Percentiles rank a stretch among this genome's conserved stretches.
These are phyloP conservation scores for Alternaria longipes DNA, from an alignment of 2,329 filamentous ascomycete genomes.

Conservation along the genomic window DNA sequence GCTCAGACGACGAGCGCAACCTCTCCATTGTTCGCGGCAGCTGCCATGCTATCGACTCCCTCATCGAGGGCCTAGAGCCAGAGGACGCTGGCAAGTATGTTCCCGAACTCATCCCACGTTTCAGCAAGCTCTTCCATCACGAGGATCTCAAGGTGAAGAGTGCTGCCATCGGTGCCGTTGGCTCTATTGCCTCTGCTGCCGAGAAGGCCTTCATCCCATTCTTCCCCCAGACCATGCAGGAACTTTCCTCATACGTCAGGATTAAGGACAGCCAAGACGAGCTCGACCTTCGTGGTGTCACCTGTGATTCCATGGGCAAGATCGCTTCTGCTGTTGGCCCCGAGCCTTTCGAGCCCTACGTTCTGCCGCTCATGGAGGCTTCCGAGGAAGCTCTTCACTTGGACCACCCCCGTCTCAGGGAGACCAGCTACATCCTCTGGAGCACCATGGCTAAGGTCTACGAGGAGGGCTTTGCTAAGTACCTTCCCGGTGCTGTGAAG, in stretches of 20 bases:
- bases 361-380: slow-evolving; percentile 87
- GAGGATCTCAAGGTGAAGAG: slow-evolving; percentile 90
- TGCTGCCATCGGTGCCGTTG: slow-evolving; percentile 86
- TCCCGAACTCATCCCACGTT: slow-evolving; percentile 80
- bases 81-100: slow-evolving; percentile 85
- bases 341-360: slow-evolving; percentile 88
- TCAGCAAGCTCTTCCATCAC: slow-evolving; percentile 84
- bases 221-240: slow-evolving; percentile 89
- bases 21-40: slow-evolving; percentile 88
- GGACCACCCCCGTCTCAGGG: slow-evolving; percentile 88
- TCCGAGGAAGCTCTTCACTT: slow-evolving; percentile 91
- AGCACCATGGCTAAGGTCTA: slow-evolving; percentile 94
- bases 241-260: slow-evolving; percentile 82
- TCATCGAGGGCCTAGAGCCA: slow-evolving; percentile 84
- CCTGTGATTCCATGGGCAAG: slow-evolving; percentile 91
- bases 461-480: slow-evolving; percentile 80
- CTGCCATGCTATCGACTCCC: slow-evolving; percentile 88
- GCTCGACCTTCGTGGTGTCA: slow-evolving; percentile 86
- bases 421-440: slow-evolving; percentile 98
- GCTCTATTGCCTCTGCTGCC: slow-evolving; percentile 87
- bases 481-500: slow-evolving; percentile 79
- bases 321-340: slow-evolving; percentile 89
- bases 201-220: slow-evolving; percentile 87
- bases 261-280: slow-evolving; percentile 92
- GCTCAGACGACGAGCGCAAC: slow-evolving; percentile 74